Evolutionary conservation across 1,284 basidiomycete genomes (phyloP).

Genomic region (Sanghuangporus weigelae): DNA sequence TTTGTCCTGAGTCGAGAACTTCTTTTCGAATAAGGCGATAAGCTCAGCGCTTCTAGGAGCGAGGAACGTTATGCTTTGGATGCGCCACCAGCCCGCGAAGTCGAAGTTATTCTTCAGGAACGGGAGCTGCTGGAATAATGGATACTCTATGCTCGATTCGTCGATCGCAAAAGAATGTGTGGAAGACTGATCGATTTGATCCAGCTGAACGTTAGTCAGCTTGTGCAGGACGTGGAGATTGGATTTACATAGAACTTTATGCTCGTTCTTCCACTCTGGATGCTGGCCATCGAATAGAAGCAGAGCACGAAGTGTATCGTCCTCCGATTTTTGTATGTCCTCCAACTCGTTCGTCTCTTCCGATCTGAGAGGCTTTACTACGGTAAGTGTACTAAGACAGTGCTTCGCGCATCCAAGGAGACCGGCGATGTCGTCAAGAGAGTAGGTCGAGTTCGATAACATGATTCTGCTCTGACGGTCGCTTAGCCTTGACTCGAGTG

Average conservation of each 20-base stretch:
- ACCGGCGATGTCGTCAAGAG: neutral
- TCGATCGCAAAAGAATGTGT: neutral
- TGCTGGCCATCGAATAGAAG: slow-evolving; percentile 9
- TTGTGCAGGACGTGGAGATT: slow-evolving; percentile 9
- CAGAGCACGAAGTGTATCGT: slow-evolving; percentile 2
- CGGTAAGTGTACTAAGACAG: slow-evolving; percentile 4
- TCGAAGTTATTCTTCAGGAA: slow-evolving; percentile 8
- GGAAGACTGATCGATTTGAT: neutral
- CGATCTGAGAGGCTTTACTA: neutral
- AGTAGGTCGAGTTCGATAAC: neutral
- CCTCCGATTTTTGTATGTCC: neutral
- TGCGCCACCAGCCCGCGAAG: slow-evolving; percentile 12
- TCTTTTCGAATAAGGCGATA: slow-evolving; percentile 6
- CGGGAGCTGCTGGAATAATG: slow-evolving; percentile 7
- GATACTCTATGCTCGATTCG: neutral
- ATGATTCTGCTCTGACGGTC: neutral
- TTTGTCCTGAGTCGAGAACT: neutral
- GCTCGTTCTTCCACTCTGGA: slow-evolving; percentile 7
- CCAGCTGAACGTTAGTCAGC: neutral
- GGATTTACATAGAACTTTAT: slow-evolving; percentile 13
- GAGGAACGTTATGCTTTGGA: neutral
- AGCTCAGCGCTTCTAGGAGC: slow-evolving; percentile 8
- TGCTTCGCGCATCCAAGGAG: neutral
- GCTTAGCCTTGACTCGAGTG: neutral
- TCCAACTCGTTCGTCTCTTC: neutral